phyloP scores from a whole-genome alignment of 1,139 yeast genomes.

The Candida frijolesensis region DNA sequence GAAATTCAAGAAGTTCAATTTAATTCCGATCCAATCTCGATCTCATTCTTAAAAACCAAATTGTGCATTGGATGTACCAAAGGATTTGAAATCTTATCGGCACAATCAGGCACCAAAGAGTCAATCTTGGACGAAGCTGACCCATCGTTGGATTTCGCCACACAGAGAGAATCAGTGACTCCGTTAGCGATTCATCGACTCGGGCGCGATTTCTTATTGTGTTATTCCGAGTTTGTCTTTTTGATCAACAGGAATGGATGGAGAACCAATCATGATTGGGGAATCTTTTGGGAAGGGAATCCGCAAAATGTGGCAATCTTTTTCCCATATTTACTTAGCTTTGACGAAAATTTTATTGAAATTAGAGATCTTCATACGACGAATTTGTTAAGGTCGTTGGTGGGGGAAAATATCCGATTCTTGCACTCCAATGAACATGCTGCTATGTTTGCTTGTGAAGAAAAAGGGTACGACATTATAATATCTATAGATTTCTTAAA shows the following conservation, averaged over 20 bases:
- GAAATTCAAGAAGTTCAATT: slow-evolving; percentile 78
- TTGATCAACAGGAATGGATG: slow-evolving; percentile 94
- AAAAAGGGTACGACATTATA: slow-evolving; percentile 86
- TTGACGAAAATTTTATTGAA: slow-evolving; percentile 89
- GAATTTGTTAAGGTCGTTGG: slow-evolving; percentile 80
- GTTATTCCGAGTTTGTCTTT: slow-evolving; percentile 91
- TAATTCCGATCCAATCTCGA: slow-evolving; percentile 87
- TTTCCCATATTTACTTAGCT: slow-evolving; percentile 90
- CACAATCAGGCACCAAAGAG: slow-evolving; percentile 77
- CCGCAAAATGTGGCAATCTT: slow-evolving; percentile 92
- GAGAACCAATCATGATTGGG: slow-evolving; percentile 94
- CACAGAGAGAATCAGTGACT: slow-evolving; percentile 73
- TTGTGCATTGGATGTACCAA: slow-evolving; percentile 94
- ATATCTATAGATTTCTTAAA: slow-evolving; percentile 84
- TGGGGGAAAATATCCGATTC: slow-evolving; percentile 91
- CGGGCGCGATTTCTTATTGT: slow-evolving; percentile 82
- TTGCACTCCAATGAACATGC: slow-evolving; percentile 91
- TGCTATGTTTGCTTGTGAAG: slow-evolving; percentile 91
- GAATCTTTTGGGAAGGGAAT: slow-evolving; percentile 94
- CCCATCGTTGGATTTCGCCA: slow-evolving; percentile 94
- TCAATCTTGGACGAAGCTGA: slow-evolving; percentile 92
- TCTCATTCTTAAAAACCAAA: slow-evolving; percentile 85
- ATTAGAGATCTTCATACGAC: slow-evolving; percentile 90
- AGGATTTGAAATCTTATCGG: slow-evolving; percentile 91
- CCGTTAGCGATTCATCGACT: slow-evolving; percentile 92